Base-by-base conservation (phyloP, 192 early-diverging fungal genomes). In the Linnemannia zychae region DNA sequence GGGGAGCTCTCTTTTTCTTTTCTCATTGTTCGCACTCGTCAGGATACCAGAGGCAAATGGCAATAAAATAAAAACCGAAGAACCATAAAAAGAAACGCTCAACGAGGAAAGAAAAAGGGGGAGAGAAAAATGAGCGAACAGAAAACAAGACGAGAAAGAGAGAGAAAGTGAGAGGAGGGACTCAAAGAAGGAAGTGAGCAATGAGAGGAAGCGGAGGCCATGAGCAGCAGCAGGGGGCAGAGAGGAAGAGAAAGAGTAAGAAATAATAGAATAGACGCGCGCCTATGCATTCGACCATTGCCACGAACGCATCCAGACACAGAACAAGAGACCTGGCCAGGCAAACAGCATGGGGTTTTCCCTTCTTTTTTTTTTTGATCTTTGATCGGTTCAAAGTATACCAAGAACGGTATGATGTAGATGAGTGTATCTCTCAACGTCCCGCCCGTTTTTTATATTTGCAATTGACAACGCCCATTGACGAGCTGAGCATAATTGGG, bases 161-260 rank as follows among this genome's bases (percentile, higher is more conserved):
- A 68, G 20, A 38, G 24, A 63, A 13, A 63, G 57, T 63, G 53
- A 60, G 11, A 63, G 7, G 12, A 11, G 52, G 9, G 4, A 6
- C 40, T 44, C 40, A 68, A 68, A 17, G 34, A 34, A 37, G 13
- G 5, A 20, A 34, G 36, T 22, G 67, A 68, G 67, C 33, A 40
- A 68, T 33, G 67, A 68, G 67, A 36, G 33, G 34, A 68, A 7
- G 66, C 12, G 67, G 67, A 36, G 67, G 67, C 7, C 34, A 68
- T n/a, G 67, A 18, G 20, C 9, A 44, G 38, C 20, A 68, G n/a
- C 67, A 68, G 36, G 36, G 38, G 67, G 22, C 40, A 44, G 40
- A 6, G 3, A 44, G 9, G 9, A 38, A n/a, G 18, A 40, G 67
- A 18, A 5, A 17, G 65, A 67, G 1, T 22, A 17, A 40, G 20